A percentile compares a stretch with the other conserved stretches of the same genome.
Evolutionary conservation across 441 rosid genomes (phyloP).

Genomic region (Aleurites moluccanus): DNA sequence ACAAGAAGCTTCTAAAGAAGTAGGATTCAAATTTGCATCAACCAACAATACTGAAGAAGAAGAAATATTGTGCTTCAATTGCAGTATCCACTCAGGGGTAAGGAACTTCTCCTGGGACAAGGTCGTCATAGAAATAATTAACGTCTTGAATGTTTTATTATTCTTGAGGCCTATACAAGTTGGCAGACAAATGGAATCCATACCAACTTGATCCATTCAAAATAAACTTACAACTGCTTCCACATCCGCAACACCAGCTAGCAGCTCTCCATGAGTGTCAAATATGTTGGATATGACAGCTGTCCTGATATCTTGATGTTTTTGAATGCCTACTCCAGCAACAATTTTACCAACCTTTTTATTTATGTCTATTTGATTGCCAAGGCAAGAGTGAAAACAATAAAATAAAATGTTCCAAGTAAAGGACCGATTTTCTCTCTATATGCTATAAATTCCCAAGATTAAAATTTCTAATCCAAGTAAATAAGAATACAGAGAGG

Average conservation of each 20-base stretch:
- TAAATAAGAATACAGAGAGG: neutral
- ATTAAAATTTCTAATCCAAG: neutral
- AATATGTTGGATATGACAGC: conserved; percentile 65
- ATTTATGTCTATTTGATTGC: neutral
- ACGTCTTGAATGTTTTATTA: neutral
- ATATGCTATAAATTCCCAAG: neutral
- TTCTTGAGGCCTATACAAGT: conserved; percentile 1
- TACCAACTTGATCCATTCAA: neutral
- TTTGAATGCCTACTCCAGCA: conserved; percentile 57
- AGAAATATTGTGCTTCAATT: conserved; percentile 39
- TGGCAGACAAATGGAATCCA: conserved; percentile 3
- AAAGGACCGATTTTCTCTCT: neutral
- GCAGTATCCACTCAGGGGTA: conserved; percentile 75
- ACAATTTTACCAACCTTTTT: neutral
- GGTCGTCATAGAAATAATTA: conserved; percentile 4
- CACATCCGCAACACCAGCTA: conserved; percentile 80
- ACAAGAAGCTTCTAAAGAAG: conserved; percentile 76
- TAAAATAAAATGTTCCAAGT: neutral
- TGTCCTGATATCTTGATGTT: conserved; percentile 54
- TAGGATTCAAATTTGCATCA: conserved; percentile 69
- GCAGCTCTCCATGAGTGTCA: conserved; percentile 68
- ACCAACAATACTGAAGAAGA: conserved; percentile 59
- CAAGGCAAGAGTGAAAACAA: neutral
- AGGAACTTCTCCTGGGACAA: conserved; percentile 71
- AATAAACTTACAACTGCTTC: conserved; percentile 68